phyloP scores from a whole-genome alignment of 139 green algal species.

The Chlorella sp. region DNA sequence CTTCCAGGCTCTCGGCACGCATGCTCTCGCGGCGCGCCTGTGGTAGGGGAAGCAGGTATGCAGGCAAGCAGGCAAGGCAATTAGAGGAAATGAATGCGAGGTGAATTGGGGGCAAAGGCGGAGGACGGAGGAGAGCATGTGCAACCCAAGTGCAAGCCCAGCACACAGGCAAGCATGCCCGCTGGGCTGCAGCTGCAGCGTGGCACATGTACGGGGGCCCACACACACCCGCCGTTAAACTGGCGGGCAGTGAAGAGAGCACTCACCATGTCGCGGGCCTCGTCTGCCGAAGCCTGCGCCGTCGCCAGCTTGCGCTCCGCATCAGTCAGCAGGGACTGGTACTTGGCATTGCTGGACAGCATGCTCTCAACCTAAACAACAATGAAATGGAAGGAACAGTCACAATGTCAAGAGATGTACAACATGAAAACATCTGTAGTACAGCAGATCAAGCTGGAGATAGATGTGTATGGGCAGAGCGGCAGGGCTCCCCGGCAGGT shows the following conservation, averaged over 20 bases:
- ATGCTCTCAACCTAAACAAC: slow-evolving; percentile 39
- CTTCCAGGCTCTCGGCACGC: slow-evolving; percentile 42
- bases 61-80: not conserved
- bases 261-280: slow-evolving; percentile 32
- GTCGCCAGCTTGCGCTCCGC: slow-evolving; percentile 44
- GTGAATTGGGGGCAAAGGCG: no score
- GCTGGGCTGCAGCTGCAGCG: not conserved
- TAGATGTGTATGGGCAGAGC: no score
- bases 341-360: slow-evolving; percentile 45
- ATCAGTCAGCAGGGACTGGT: slow-evolving; percentile 55
- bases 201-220: no score
- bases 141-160: not conserved
- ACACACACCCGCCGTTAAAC: not conserved
- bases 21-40: slow-evolving; percentile 37
- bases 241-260: not conserved
- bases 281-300: slow-evolving; percentile 43
- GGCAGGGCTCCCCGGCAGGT: no score
- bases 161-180: not conserved
- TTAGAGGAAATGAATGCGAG: not conserved
- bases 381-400: not conserved
- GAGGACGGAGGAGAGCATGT: no score
- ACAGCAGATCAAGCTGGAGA: not conserved
- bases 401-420: not conserved
- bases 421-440: no score
- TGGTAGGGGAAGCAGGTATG: not conserved